A percentile compares a stretch with the other conserved stretches of the same genome.
These are phyloP conservation scores for Aspergillus novofumigatus DNA, from an alignment of 2,329 filamentous ascomycete species.

Conservation along the genomic window DNA sequence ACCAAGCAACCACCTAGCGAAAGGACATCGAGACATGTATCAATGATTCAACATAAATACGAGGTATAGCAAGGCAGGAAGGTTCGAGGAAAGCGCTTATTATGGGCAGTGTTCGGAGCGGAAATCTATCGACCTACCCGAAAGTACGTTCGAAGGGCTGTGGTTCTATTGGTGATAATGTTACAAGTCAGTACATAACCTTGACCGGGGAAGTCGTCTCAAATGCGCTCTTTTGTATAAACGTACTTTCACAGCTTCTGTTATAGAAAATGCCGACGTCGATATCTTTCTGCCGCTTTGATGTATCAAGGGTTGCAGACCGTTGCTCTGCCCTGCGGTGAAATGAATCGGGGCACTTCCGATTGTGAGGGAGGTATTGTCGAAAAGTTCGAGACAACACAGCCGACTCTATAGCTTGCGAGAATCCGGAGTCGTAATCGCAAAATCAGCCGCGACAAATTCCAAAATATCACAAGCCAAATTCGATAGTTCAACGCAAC, in stretches of 20 bases:
- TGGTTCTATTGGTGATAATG: background rate
- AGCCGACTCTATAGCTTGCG: background rate
- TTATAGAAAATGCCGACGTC: background rate
- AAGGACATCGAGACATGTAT: conserved; percentile 11
- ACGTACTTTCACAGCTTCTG: background rate
- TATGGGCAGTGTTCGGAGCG: background rate
- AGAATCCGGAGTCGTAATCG: background rate
- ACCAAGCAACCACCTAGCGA: conserved; percentile 7
- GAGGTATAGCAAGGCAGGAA: background rate
- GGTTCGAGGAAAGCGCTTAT: background rate
- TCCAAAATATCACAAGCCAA: background rate
- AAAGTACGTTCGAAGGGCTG: background rate
- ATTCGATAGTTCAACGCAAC: background rate
- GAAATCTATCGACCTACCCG: background rate
- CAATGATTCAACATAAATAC: conserved; percentile 1
- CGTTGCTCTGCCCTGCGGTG: background rate
- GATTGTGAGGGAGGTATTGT: background rate
- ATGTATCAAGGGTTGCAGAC: background rate
- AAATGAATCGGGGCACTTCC: background rate
- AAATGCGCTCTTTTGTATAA: background rate
- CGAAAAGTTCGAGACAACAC: background rate
- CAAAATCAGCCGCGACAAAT: background rate
- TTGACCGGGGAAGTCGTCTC: background rate
- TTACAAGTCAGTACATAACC: background rate
- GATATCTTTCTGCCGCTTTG: background rate